Base-by-base conservation (phyloP, 2,329 filamentous ascomycete species). In the Mycocentrospora acerina region DNA sequence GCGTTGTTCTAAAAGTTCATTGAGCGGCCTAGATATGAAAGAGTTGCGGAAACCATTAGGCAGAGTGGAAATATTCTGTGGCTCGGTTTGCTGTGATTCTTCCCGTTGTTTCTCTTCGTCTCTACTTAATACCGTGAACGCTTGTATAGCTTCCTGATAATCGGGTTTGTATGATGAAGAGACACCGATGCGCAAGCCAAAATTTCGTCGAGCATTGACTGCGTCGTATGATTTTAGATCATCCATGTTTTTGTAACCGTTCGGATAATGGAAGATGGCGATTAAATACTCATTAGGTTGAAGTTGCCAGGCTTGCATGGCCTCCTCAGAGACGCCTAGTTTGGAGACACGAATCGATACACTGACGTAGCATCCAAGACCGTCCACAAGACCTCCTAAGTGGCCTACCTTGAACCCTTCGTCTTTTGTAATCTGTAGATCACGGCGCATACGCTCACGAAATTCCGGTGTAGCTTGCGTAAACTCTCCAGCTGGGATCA, bases 241-340 rank as follows among this genome's bases (percentile, higher is more conserved):
- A 12, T 84, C 76, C 32, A 86, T 69, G 3, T 71, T 69, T 22
- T 72, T 74, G 63, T 94, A 95, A 0, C 71, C 74, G n/a, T 66
- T 63, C 0, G 74, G 68, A 48, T 86, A 86, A 24, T 78, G 77
- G 29, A 93, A 76, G 15, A 95, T 71, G 4, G 94, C 72, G 4
- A 91, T 78, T 26, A 95, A 64, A 55, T 91, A 90, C 24, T 90
- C 83, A 0, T 73, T 66, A 0, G 74, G 67, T 11, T 78, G 67
- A 9, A 95, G 63, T 43, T 84, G 77, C 90, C 90, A 95, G 2
- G 89, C 86, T 55, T 85, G 76, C 65, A 88, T 78, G 1, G 82
- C 83, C 56, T 90, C 86, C 25, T 84, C 76, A 0, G 87, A 85
- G 10, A 95, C 79, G 1, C 79, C 82, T 1, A 95, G 77, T 52